phyloP scores from a whole-genome alignment of 768 basidiomycete genomes.

The Phanerodontia chrysosporium region DNA sequence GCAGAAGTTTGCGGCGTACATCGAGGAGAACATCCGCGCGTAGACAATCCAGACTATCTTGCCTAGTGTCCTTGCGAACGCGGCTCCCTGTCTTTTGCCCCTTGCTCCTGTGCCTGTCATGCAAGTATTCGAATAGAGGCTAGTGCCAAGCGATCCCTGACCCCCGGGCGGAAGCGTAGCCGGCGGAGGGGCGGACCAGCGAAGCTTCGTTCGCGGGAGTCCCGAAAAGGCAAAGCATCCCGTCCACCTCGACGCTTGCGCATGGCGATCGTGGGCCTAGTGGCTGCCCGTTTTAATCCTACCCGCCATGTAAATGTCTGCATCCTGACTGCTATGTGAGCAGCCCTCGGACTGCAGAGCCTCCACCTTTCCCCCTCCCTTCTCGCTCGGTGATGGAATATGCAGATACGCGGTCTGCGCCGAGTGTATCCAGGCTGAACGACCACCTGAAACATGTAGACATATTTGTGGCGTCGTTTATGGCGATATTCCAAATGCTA shows the following conservation, averaged over 20 bases:
- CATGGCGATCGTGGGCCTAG: neutral
- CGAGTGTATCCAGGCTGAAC: neutral
- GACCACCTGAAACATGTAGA: neutral
- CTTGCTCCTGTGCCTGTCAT: neutral
- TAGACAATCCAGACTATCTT: conserved; percentile 22
- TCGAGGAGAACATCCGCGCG: conserved; percentile 63
- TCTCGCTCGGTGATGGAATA: neutral
- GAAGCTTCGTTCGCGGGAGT: neutral
- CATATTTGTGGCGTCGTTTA: neutral
- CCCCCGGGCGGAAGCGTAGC: neutral
- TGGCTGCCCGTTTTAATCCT: neutral
- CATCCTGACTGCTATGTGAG: neutral
- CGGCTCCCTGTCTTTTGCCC: neutral
- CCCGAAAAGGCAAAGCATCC: neutral
- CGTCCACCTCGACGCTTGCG: neutral
- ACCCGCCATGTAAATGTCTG: neutral
- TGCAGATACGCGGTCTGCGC: too few relatives aligned
- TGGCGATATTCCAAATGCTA: neutral
- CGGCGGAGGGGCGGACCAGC: neutral
- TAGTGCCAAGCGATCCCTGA: neutral
- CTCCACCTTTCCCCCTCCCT: neutral
- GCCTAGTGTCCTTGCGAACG: neutral
- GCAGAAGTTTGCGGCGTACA: conserved; percentile 64
- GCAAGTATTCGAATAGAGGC: neutral
- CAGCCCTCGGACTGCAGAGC: neutral